Evolutionary conservation across 2,329 filamentous ascomycete genomes (phyloP), one percentile per base, ranked within the genome.

Genomic region (Alternaria sp.): DNA sequence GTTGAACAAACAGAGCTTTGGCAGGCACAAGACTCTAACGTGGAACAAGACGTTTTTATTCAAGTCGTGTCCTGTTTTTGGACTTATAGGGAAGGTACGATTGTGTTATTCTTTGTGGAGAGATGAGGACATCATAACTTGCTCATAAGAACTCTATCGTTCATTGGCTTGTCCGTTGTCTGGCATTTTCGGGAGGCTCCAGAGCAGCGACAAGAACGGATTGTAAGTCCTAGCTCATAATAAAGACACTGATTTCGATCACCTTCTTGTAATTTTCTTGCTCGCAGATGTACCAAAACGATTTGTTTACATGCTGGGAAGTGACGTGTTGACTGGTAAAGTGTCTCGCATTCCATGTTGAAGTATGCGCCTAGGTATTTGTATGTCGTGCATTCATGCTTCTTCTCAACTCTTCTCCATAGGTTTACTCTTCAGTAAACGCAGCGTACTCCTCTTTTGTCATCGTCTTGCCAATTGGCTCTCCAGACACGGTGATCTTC

Each of bases 401-500:
- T 41, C 28, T 23, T 46, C 8, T 28, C 23, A 26, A 23, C 29
- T 37, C 3, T n/a, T n/a, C n/a, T 11, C 21, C 44, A 14, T 3
- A 21, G 3, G 29, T 26, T 70, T 52, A 67, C 69, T 85, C 82
- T 69, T 85, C 83, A 23, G 88, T 91, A 75, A 93, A 93, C 37
- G 83, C 83, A 81, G 89, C 89, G 82, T 99, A 98, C 65, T 86
- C 88, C 72, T 88, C 86, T 61, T 82, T 84, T 73, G 88, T 88
- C 91, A 98, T 91, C 74, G 97, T 82, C 65, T 72, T 73, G 21
- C 72, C 72, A 51, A 63, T 61, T 3, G 76, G 80, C 63, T 96
- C 90, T 76, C 92, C 90, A 63, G 82, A 83, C 48, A 98, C 83
- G 80, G 91, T 84, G 62, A 98, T 88, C 86, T 92, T 94, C 56